phyloP scores from a whole-genome alignment of 345 rosid species.

The Sonneratia alba region DNA sequence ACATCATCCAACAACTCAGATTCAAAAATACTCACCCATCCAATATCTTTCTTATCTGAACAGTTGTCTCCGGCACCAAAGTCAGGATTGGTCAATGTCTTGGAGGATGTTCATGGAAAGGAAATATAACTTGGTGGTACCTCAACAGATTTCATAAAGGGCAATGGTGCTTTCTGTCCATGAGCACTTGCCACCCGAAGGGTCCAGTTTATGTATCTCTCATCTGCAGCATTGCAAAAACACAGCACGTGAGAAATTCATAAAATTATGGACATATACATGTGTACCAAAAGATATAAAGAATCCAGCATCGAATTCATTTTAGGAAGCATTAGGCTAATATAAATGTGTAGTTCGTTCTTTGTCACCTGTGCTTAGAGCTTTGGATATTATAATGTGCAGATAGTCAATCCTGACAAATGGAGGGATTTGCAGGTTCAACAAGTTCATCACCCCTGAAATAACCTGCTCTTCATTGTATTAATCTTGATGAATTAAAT shows the following conservation, averaged over 20 bases:
- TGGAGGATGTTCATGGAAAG: neutral
- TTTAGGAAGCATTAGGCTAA: neutral
- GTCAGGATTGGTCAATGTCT: neutral
- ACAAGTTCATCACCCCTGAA: constrained; percentile 70
- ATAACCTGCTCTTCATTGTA: constrained; percentile 42
- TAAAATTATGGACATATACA: neutral
- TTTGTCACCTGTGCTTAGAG: constrained; percentile 47
- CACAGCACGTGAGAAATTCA: constrained; percentile 13
- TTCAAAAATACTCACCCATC: neutral
- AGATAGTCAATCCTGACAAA: constrained; percentile 70
- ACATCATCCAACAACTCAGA: neutral
- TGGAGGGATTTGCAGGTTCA: constrained; percentile 65
- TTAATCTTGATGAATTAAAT: neutral
- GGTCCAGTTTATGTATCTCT: constrained; percentile 70
- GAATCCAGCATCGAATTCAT: neutral
- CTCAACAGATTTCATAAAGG: constrained; percentile 75
- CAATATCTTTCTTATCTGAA: neutral
- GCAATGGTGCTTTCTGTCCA: constrained; percentile 55
- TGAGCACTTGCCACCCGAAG: constrained; percentile 69
- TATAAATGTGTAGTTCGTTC: neutral
- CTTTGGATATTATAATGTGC: constrained; percentile 52
- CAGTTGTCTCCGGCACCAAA: neutral
- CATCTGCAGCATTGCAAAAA: constrained; percentile 37
- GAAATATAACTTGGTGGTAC: constrained; percentile 21
- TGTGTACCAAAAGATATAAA: constrained; percentile 1